Evolutionary conservation across 2,329 filamentous ascomycete genomes (phyloP).

Genomic region (Pseudogymnoascus sp.): DNA sequence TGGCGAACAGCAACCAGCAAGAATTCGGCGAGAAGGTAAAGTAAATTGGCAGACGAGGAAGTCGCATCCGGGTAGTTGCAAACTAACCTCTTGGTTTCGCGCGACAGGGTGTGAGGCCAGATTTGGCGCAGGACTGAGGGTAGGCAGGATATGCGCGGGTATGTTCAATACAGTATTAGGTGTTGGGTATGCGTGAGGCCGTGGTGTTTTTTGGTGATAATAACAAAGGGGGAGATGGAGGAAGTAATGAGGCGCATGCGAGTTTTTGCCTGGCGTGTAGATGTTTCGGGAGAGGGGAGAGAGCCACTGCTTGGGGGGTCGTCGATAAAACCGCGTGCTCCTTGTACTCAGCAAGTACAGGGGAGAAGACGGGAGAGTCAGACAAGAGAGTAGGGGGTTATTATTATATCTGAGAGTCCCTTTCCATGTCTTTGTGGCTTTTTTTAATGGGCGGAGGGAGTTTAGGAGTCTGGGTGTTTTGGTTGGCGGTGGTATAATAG

Average conservation of each 20-base stretch:
- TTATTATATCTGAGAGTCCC: neutral
- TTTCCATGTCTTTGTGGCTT: slow-evolving; percentile 7
- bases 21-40: neutral
- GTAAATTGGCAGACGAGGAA: neutral
- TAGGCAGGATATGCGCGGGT: neutral
- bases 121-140: neutral
- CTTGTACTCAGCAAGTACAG: neutral
- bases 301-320: neutral
- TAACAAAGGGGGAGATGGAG: neutral
- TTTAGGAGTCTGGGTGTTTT: neutral
- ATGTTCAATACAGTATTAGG: neutral
- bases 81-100: slow-evolving; percentile 1
- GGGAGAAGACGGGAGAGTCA: neutral
- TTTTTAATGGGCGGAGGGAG: neutral
- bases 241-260: neutral
- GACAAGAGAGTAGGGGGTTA: neutral
- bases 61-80: neutral
- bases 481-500: neutral
- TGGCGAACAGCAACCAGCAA: neutral
- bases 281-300: slow-evolving; percentile 2
- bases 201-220: slow-evolving; percentile 3
- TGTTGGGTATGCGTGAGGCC: neutral
- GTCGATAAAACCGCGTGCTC: slow-evolving; percentile 1
- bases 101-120: slow-evolving; percentile 1
- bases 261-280: slow-evolving; percentile 6